Base-by-base conservation (phyloP, 2,329 filamentous ascomycete genomes). In the Chaetomium olivaceum region DNA sequence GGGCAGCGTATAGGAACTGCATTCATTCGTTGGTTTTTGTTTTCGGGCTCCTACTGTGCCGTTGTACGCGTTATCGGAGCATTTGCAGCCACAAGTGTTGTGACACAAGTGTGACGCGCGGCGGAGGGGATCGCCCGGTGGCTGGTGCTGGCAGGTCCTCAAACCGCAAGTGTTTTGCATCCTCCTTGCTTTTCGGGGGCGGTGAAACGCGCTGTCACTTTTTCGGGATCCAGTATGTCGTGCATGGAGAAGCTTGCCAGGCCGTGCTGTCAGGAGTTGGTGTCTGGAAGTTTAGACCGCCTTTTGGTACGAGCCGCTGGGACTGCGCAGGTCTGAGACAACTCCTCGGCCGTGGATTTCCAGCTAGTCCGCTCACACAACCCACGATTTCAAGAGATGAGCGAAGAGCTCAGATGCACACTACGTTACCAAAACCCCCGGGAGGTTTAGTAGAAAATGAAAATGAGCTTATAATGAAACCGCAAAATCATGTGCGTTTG, bases 41-140 rank as follows among this genome's bases (percentile, higher is more conserved):
- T 52, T 36, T 46, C 21, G 9, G 46, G 29, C 23, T 27, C 29
- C n/a, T n/a, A 16, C n/a, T 7, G 19, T 54, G 43, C 54, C 31
- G 19, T 9, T 52, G 25, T 54, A 16, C 50, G 21, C 50, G 27
- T 48, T 48, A 33, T 23, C 29, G 9, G 11, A 29, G 27, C 39
- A 7, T 19, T 48, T 8, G 19, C 19, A 39, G 39, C 12, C 31
- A 27, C 25, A 12, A 33, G 25, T 51, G 58, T 60, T 36, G 48
- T 31, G 48, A 43, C 31, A 63, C 62, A 59, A 61, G 62, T 61
- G 57, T 60, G 61, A 58, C 46, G 27, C 27, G 50, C 16, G 31
- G 25, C 9, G 27, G 27, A n/a, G 2, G 56, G 23, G 39, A 27
- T 36, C 27, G 43, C n/a, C 31, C 19, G 9, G 7, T n/a, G 39